Conservation (phyloP, 495 filamentous ascomycete species). For the Neurospora sp. region DNA sequence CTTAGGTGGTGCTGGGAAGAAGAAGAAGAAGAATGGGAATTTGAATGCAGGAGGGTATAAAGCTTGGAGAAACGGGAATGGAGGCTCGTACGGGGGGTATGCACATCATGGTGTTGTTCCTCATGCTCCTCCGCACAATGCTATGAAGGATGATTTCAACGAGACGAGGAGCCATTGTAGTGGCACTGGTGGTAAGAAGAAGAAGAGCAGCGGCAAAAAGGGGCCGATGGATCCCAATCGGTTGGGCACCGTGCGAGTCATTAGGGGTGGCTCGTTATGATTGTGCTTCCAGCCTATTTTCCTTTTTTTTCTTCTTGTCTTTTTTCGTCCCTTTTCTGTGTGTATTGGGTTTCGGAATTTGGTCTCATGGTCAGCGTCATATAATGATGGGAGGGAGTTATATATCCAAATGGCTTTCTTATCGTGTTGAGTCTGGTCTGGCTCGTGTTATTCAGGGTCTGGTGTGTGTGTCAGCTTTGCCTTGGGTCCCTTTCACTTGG, state of each 20-base stretch:
- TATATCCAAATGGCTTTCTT: background rate
- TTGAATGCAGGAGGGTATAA: background rate
- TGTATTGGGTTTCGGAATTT: no score
- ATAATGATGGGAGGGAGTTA: background rate
- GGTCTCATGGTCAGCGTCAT: background rate
- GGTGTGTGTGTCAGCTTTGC: background rate
- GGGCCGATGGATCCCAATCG: constrained; percentile 2
- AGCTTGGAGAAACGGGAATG: background rate
- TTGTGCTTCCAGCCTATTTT: background rate
- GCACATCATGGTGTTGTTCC: background rate
- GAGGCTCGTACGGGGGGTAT: background rate
- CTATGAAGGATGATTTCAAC: background rate
- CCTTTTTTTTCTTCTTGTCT: background rate
- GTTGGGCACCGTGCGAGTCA: constrained; percentile 9
- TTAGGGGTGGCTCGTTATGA: constrained; percentile 11
- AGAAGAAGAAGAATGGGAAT: background rate
- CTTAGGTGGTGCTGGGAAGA: background rate
- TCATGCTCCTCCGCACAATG: background rate
- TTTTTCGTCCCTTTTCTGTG: background rate
- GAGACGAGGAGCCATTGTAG: background rate
- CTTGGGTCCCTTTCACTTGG: no score
- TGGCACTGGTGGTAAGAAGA: background rate
- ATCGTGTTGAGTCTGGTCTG: background rate
- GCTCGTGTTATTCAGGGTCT: no score
- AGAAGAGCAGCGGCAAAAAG: background rate